A percentile compares a stretch with the other conserved stretches of the same genome.
phyloP scores from a whole-genome alignment of 306 rosid species.

The Lathyrus oleraceus region DNA sequence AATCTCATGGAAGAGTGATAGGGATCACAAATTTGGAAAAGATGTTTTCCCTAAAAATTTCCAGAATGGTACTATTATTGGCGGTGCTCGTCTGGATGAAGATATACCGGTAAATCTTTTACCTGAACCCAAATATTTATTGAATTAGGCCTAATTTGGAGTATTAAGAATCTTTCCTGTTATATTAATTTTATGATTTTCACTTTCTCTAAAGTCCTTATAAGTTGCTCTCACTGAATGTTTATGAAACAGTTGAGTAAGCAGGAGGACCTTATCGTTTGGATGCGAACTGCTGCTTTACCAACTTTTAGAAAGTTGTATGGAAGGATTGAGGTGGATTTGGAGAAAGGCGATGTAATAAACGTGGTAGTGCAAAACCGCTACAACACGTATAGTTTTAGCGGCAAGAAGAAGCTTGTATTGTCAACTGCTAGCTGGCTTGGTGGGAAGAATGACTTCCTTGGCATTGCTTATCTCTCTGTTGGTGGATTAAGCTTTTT shows the following conservation, averaged over 20 bases:
- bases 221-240: conserved; percentile 35
- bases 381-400: conserved; percentile 75
- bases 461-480: conserved; percentile 81
- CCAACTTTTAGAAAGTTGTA: conserved; percentile 84
- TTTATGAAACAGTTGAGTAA: conserved; percentile 64
- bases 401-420: conserved; percentile 79
- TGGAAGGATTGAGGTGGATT: conserved; percentile 73
- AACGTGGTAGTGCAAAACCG: conserved; percentile 48
- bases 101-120: conserved; percentile 52
- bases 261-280: conserved; percentile 84
- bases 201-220: background rate
- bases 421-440: conserved; percentile 84
- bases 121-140: conserved; percentile 12
- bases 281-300: conserved; percentile 93
- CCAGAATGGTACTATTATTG: conserved; percentile 67
- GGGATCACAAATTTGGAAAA: conserved; percentile 87
- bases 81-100: conserved; percentile 50
- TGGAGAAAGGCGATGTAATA: conserved; percentile 52
- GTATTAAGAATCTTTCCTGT: background rate
- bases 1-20: conserved; percentile 92
- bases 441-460: conserved; percentile 83
- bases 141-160: background rate
- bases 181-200: background rate
- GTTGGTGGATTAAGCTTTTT: conserved; percentile 97
- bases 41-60: conserved; percentile 83